These are phyloP conservation scores for Scutellaria minor DNA, from an alignment of 257 asterid species.

Conservation along the genomic window DNA sequence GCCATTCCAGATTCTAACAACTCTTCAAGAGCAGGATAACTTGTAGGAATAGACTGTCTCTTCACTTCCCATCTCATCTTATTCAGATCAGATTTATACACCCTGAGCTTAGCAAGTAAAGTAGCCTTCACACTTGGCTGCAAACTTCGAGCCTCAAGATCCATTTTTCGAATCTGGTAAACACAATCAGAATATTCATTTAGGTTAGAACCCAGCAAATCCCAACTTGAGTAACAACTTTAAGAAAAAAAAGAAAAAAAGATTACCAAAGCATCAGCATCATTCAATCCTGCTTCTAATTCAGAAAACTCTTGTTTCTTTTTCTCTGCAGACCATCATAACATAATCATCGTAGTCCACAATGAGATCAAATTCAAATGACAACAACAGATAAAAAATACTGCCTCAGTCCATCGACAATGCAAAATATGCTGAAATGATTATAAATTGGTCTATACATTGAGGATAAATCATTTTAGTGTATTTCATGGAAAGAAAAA, in stretches of 20 bases:
- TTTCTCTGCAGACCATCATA: constrained; percentile 55
- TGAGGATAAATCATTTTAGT: no score
- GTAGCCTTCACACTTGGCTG: constrained; percentile 80
- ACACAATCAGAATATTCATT: constrained; percentile 30
- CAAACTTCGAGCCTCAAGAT: constrained; percentile 94
- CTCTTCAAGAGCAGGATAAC: constrained; percentile 41
- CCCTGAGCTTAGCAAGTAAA: constrained; percentile 92
- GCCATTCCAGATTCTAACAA: constrained; percentile 78
- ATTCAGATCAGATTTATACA: constrained; percentile 77
- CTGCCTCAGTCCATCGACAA: not conserved
- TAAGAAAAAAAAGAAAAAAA: not conserved
- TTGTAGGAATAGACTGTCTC: constrained; percentile 57
- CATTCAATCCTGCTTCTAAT: constrained; percentile 75
- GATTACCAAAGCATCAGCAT: constrained; percentile 80
- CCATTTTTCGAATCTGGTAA: constrained; percentile 85
- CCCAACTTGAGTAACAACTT: not conserved
- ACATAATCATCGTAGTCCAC: constrained; percentile 30
- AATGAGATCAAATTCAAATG: constrained; percentile 17
- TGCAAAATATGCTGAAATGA: no score
- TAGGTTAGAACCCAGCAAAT: constrained; percentile 22
- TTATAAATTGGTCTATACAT: no score
- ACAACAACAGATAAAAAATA: constrained; percentile 8
- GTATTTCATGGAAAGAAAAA: no score
- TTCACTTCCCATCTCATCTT: constrained; percentile 87
- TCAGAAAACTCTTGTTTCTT: constrained; percentile 67